Evolutionary conservation across 2,329 filamentous ascomycete species (phyloP).

Genomic region (Neocatenulostroma microsporum): DNA sequence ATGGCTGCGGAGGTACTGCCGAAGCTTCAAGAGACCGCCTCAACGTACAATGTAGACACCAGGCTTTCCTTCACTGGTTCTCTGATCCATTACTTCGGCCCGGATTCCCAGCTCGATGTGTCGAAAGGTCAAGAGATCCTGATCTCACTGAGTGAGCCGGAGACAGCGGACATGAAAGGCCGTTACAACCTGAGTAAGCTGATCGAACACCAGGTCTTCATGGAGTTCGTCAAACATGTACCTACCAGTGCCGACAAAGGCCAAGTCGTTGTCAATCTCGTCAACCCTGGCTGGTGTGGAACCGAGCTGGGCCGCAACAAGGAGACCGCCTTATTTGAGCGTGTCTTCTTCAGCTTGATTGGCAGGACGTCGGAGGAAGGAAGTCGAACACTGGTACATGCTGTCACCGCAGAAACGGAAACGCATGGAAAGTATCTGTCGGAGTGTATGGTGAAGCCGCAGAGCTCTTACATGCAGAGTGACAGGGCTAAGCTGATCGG

Average conservation of each 20-base stretch:
- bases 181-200: constrained; percentile 4
- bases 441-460: constrained; percentile 1
- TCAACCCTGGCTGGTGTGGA: constrained; percentile 4
- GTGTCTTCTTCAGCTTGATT: neutral
- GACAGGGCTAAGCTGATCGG: neutral
- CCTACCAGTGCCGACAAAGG: neutral
- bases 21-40: constrained; percentile 2
- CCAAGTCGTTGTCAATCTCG: constrained; percentile 2
- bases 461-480: constrained; percentile 1
- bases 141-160: constrained; percentile 1
- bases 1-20: constrained; percentile 1
- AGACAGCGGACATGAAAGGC: constrained; percentile 2
- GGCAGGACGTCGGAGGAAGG: constrained; percentile 3
- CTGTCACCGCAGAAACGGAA: neutral
- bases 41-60: constrained; percentile 1
- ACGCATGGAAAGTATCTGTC: neutral
- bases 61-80: constrained; percentile 1
- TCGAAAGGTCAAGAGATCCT: neutral
- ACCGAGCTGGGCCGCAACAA: constrained; percentile 3
- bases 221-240: neutral
- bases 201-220: constrained; percentile 1
- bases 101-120: constrained; percentile 1
- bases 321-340: neutral
- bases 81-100: constrained; percentile 4
- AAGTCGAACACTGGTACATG: constrained; percentile 1